Evolutionary conservation across 768 basidiomycete species (phyloP).

Genomic region (Tephrocybe sp.): DNA sequence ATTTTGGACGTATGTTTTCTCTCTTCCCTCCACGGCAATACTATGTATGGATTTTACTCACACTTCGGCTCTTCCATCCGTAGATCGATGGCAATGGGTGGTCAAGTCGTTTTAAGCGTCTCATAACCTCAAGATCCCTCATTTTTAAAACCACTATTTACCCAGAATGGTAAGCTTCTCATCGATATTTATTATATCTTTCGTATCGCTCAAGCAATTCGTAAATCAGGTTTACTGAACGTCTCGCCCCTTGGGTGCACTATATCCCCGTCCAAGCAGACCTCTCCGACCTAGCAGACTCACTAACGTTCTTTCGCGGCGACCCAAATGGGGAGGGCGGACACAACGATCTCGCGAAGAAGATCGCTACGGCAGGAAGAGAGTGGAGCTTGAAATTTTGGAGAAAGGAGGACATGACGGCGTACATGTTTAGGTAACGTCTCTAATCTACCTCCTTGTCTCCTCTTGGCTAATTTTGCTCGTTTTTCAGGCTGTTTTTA

Average conservation of each 20-base stretch:
- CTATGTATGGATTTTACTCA: background rate
- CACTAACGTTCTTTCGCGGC: slow-evolving; percentile 69
- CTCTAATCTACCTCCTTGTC: background rate
- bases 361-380: slow-evolving; percentile 54
- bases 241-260: slow-evolving; percentile 65
- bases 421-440: slow-evolving; percentile 53
- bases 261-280: slow-evolving; percentile 67
- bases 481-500: slow-evolving; percentile 38
- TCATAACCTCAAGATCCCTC: slow-evolving; percentile 55
- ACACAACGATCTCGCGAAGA: slow-evolving; percentile 54
- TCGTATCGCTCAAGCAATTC: no score
- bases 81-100: slow-evolving; percentile 54
- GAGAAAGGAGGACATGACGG: slow-evolving; percentile 56
- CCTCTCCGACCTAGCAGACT: slow-evolving; percentile 64
- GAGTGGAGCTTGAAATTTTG: slow-evolving; percentile 57
- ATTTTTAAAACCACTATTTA: slow-evolving; percentile 63
- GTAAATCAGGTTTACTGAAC: slow-evolving; percentile 43
- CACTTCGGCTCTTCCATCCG: no score
- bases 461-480: background rate
- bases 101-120: slow-evolving; percentile 60
- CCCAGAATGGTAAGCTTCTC: slow-evolving; percentile 62
- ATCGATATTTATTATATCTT: background rate
- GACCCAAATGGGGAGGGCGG: slow-evolving; percentile 45
- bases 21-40: background rate
- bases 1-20: slow-evolving; percentile 47